phyloP scores from a whole-genome alignment of 2,329 filamentous ascomycete genomes.

The Fusarium chaquense region DNA sequence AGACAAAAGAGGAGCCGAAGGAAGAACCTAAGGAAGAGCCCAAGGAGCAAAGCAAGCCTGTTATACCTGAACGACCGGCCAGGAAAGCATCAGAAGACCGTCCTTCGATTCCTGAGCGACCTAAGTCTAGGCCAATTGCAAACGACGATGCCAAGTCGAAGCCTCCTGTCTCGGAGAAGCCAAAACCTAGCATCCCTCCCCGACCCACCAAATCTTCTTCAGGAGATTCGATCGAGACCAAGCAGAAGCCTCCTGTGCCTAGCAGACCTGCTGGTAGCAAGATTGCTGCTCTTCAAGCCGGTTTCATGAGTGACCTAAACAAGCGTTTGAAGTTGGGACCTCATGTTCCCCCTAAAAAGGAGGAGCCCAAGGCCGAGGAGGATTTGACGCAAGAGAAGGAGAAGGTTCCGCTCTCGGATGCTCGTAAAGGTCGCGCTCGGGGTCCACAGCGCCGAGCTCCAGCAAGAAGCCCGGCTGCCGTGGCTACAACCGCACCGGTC shows the following conservation, averaged over 20 bases:
- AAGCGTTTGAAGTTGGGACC: slow-evolving; percentile 88
- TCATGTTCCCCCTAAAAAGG: slow-evolving; percentile 77
- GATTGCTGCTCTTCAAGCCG: slow-evolving; percentile 89
- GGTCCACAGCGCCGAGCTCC: slow-evolving; percentile 84
- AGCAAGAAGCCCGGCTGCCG: slow-evolving; percentile 60
- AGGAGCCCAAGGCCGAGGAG: slow-evolving; percentile 70
- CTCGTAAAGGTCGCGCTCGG: slow-evolving; percentile 88
- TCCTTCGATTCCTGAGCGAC: slow-evolving; percentile 63
- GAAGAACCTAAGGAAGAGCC: slow-evolving; percentile 20
- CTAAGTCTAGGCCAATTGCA: slow-evolving; percentile 62
- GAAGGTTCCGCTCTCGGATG: slow-evolving; percentile 86
- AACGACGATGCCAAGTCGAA: slow-evolving; percentile 56
- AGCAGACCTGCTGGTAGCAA: slow-evolving; percentile 80
- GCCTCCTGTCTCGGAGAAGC: slow-evolving; percentile 63
- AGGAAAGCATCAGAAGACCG: slow-evolving; percentile 59
- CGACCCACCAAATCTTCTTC: slow-evolving; percentile 68
- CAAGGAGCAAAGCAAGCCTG: slow-evolving; percentile 48
- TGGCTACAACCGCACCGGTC: slow-evolving; percentile 45
- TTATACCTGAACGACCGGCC: slow-evolving; percentile 49
- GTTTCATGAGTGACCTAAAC: slow-evolving; percentile 94
- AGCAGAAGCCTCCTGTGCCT: slow-evolving; percentile 87
- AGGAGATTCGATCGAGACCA: slow-evolving; percentile 61
- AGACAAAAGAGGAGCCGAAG: slow-evolving; percentile 43
- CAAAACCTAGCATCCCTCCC: slow-evolving; percentile 71
- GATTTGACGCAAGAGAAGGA: slow-evolving; percentile 70